Conservation (phyloP, 2,329 filamentous ascomycete species). For the Elsinoe perseae region DNA sequence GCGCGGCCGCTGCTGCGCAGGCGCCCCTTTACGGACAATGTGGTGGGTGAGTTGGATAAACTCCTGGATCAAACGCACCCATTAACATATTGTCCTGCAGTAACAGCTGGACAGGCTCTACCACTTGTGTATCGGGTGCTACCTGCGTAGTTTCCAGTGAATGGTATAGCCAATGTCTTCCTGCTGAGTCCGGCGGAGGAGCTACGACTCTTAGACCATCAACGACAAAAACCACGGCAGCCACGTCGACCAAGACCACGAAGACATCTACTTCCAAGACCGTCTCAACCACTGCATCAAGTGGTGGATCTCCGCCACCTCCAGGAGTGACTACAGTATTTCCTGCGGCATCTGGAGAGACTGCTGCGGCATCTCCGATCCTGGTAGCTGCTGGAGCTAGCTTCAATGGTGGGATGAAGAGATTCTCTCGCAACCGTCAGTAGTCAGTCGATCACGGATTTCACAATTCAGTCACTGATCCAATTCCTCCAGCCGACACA, state of each 20-base stretch:
- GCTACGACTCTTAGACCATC: not conserved
- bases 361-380: not conserved
- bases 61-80: not conserved
- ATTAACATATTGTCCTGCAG: not conserved
- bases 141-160: conserved; percentile 19
- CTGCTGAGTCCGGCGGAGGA: conserved; percentile 6
- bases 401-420: conserved; percentile 41
- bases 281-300: not conserved
- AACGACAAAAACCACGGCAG: conserved; percentile 1
- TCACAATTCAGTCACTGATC: not conserved
- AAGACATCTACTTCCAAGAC: conserved; percentile 15
- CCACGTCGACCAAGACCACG: conserved; percentile 15
- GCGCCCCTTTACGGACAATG: conserved; percentile 1
- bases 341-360: conserved; percentile 3
- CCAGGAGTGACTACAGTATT: not conserved
- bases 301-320: not conserved
- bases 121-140: conserved; percentile 20
- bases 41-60: not conserved
- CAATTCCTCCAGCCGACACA: not conserved
- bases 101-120: conserved; percentile 19
- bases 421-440: conserved; percentile 22
- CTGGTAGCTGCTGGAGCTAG: conserved; percentile 1
- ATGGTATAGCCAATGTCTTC: conserved; percentile 23
- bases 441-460: not conserved
- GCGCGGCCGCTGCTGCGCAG: not conserved